Percentiles rank a stretch among this genome's conserved stretches.
Conservation (phyloP, 768 basidiomycete species). For the Gloeopeniophorella convolvens region DNA sequence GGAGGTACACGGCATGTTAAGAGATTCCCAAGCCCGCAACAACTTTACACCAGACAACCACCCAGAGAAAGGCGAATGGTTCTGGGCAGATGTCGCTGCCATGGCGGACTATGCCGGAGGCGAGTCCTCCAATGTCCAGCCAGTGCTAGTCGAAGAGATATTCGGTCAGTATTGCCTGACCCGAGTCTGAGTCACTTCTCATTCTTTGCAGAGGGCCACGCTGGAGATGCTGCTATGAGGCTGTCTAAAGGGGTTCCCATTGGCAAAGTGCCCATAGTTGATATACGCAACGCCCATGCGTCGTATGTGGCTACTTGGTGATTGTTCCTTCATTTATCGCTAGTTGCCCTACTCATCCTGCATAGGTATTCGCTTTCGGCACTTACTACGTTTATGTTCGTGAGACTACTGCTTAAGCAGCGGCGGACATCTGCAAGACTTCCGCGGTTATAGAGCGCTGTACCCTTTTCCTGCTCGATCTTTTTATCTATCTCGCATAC, state of each 20-base stretch:
- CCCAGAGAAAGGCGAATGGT: conserved; percentile 77
- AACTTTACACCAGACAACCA: conserved; percentile 86
- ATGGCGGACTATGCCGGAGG: conserved; percentile 81
- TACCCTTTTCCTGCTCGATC: neutral
- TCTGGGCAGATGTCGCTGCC: conserved; percentile 79
- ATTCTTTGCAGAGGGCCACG: conserved; percentile 66
- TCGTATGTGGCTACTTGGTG: conserved; percentile 96
- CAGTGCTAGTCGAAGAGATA: conserved; percentile 86
- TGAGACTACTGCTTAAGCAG: conserved; percentile 55
- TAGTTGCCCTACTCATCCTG: neutral
- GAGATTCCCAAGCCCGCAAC: conserved; percentile 68
- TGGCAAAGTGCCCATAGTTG: conserved; percentile 75
- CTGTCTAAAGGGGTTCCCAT: conserved; percentile 73
- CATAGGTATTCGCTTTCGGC: conserved; percentile 84
- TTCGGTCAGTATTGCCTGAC: conserved; percentile 54
- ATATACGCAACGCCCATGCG: conserved; percentile 88
- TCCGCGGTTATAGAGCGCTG: conserved; percentile 40
- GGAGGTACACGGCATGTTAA: conserved; percentile 80
- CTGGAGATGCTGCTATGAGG: conserved; percentile 58
- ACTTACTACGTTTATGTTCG: conserved; percentile 80
- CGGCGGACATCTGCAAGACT: conserved; percentile 43
- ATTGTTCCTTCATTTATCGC: conserved; percentile 14
- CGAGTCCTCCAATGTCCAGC: conserved; percentile 64
- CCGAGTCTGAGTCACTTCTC: neutral
- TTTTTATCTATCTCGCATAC: neutral